Conservation (phyloP, 2,329 filamentous ascomycete species). For the Neoarthrinium moseri region DNA sequence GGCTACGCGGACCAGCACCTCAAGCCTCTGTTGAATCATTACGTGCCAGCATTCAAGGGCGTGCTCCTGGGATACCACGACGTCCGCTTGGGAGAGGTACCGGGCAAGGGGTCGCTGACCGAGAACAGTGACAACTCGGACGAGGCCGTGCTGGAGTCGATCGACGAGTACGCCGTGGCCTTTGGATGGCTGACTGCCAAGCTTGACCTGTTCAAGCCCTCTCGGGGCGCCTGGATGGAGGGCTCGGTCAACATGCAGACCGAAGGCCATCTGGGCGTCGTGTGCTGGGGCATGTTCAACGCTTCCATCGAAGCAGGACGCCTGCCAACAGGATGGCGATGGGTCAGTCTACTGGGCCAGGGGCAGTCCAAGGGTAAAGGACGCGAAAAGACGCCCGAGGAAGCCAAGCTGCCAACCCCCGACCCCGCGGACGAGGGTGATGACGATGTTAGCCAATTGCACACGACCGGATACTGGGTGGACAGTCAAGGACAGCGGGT, state of each 20-base stretch:
- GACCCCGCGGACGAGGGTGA: conserved; percentile 43
- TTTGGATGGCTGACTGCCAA: conserved; percentile 89
- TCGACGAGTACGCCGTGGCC: conserved; percentile 82
- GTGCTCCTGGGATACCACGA: conserved; percentile 76
- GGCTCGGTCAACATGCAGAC: conserved; percentile 84
- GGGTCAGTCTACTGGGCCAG: conserved; percentile 62
- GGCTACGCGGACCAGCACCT: conserved; percentile 73
- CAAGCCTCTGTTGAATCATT: conserved; percentile 72
- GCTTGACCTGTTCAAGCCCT: conserved; percentile 78
- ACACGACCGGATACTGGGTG: conserved; percentile 70
- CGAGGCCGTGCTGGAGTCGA: conserved; percentile 46
- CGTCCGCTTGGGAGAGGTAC: conserved; percentile 60
- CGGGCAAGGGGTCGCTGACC: conserved; percentile 47
- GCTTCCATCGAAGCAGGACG: conserved; percentile 77
- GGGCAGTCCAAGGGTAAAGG: conserved; percentile 21
- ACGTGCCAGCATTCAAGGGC: conserved; percentile 69
- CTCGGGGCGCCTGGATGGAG: conserved; percentile 70
- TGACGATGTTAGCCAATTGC: conserved; percentile 51
- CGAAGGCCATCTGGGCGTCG: conserved; percentile 83
- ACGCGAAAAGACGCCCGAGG: conserved; percentile 16
- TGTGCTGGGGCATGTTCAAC: conserved; percentile 91
- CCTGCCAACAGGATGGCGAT: conserved; percentile 77
- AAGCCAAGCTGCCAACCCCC: conserved; percentile 32
- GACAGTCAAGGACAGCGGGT: conserved; percentile 69
- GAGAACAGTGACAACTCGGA: conserved; percentile 45